Base-by-base conservation (phyloP, 805 yeast species). In the Hanseniaspora guilliermondii region DNA sequence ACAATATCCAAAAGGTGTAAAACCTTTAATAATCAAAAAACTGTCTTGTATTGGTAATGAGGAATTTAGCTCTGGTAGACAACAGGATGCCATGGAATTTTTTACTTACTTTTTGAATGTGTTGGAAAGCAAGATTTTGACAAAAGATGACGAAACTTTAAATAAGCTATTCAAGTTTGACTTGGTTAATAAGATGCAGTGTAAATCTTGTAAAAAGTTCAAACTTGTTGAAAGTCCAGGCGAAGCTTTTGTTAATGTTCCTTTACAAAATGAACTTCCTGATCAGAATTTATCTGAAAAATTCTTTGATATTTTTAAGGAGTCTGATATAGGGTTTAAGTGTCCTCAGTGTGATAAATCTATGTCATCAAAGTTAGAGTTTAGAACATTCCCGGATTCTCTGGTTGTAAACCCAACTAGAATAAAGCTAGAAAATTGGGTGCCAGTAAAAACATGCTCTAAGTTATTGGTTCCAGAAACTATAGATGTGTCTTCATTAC, bases 11-110 rank as follows among this genome's bases (percentile, higher is more conserved):
- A 63, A 71, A 40, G 97, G 97, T 5, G 74, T 93, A 19, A 76
- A 79, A 52, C 96, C 96, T 0, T 71, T 78, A 0, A 74, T 83
- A 47, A 82, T 93, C 68, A 91, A 91, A 65, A 71, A 78, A 8
- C 70, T 87, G 25, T 73, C 93, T 52, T 96, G 96, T 3, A 76
- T 76, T 49, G 78, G 79, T 37, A 94, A 93, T 65, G 73, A 73
- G 17, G 98, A 93, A 62, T 93, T 93, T 61, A 74, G 82, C 45
- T 82, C 95, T 0, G 85, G 82, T 75, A 79, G 81, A 60, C 99
- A 93, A 65, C 98, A 93, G 66, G 99, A 93, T 70, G 93, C 97
- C 0, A 85, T 82, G 71, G 98, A 93, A 66, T 93, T 88, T 64
- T 76, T 88, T 68, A 68, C 78, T 5, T 84, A 80, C 64, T 66